Percentiles rank a stretch among this genome's conserved stretches.
phyloP scores from a whole-genome alignment of 2,329 filamentous ascomycete species.

The Leptographium flavum region DNA sequence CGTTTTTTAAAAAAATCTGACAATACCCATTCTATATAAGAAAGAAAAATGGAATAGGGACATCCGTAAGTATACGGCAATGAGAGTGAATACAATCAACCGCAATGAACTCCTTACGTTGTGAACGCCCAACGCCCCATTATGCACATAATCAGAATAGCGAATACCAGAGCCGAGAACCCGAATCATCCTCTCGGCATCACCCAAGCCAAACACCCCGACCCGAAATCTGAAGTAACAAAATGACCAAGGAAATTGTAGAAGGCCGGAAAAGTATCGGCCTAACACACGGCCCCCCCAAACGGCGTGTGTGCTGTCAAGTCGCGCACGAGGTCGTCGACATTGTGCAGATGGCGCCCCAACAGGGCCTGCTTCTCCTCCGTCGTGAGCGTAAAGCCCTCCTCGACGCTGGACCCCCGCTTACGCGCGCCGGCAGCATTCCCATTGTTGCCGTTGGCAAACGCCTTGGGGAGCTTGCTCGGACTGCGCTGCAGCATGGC shows the following conservation, averaged over 20 bases:
- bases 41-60: background rate
- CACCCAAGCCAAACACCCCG: no score
- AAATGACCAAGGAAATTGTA: background rate
- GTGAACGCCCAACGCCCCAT: background rate
- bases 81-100: background rate
- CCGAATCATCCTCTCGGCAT: background rate
- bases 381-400: conserved; percentile 44
- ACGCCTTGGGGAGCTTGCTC: conserved; percentile 50
- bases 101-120: no score
- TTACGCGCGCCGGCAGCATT: conserved; percentile 4
- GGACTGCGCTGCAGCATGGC: conserved; percentile 50
- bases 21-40: background rate
- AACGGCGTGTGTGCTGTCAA: conserved; percentile 67
- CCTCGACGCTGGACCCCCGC: conserved; percentile 4
- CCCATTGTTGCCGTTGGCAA: conserved; percentile 25
- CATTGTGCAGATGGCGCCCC: conserved; percentile 64
- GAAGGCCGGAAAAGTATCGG: background rate
- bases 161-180: background rate
- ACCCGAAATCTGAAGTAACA: no score
- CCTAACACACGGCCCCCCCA: conserved; percentile 40
- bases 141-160: background rate
- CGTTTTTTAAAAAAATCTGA: background rate
- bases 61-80: no score
- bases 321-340: conserved; percentile 75
- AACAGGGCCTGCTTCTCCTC: conserved; percentile 72